Evolutionary conservation across 176 grass and related monocot species (phyloP).

Genomic region (Calamus simplicifolius): DNA sequence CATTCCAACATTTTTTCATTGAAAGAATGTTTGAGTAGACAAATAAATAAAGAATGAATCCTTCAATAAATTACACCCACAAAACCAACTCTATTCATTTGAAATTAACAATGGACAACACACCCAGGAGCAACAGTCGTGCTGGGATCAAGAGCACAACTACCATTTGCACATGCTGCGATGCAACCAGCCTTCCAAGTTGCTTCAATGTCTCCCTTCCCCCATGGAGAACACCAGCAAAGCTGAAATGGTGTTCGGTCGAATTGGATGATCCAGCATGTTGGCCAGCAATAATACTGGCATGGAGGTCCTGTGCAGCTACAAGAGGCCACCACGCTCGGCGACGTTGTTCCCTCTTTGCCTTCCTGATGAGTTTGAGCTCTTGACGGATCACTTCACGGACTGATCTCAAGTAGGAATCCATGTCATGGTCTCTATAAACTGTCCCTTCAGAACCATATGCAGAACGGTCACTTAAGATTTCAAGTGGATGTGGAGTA

Average conservation of each 20-base stretch:
- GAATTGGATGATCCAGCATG: background rate
- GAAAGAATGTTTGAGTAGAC: no score
- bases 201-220: no score
- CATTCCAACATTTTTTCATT: no score
- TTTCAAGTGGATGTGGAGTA: conserved; percentile 88
- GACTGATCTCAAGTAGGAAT: conserved; percentile 65
- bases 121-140: no score
- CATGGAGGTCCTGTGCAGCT: background rate
- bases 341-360: conserved; percentile 23
- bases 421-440: conserved; percentile 80
- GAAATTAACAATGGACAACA: no score
- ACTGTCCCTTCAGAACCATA: conserved; percentile 67
- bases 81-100: no score
- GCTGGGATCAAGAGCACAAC: no score
- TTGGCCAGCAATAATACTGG: conserved; percentile 20
- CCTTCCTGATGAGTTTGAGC: conserved; percentile 29
- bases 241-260: background rate
- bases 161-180: no score
- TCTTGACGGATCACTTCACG: conserved; percentile 62
- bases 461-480: conserved; percentile 59
- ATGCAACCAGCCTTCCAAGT: no score
- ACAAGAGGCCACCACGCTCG: conserved; percentile 53
- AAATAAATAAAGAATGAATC: no score
- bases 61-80: no score
- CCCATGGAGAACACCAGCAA: no score